Conservation (phyloP, 2,329 filamentous ascomycete genomes). For the Zymoseptoria pseudotritici region DNA sequence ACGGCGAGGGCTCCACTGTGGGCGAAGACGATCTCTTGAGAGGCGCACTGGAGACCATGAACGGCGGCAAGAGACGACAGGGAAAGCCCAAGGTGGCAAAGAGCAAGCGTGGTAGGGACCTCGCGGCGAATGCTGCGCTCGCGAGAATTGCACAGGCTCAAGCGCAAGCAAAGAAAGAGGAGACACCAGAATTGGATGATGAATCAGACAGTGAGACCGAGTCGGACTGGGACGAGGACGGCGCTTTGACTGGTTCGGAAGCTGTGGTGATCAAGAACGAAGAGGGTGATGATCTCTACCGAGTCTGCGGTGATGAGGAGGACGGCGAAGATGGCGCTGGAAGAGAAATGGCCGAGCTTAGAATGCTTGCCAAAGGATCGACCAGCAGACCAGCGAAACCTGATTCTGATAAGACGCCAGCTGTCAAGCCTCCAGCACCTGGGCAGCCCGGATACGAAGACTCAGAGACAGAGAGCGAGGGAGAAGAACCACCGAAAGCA, state of each 20-base stretch:
- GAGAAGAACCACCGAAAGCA: slow-evolving; percentile 4
- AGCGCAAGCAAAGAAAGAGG: slow-evolving; percentile 31
- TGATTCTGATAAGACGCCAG: neutral
- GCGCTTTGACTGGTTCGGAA: slow-evolving; percentile 46
- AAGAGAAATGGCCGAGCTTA: slow-evolving; percentile 62
- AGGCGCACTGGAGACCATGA: slow-evolving; percentile 53
- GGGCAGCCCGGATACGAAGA: slow-evolving; percentile 11
- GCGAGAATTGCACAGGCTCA: slow-evolving; percentile 57
- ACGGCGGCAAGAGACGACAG: slow-evolving; percentile 47
- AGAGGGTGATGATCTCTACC: slow-evolving; percentile 59
- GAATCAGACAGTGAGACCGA: slow-evolving; percentile 44
- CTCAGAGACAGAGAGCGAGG: slow-evolving; percentile 25
- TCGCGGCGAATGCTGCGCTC: slow-evolving; percentile 68
- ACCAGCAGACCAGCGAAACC: neutral
- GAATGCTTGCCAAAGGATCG: slow-evolving; percentile 33
- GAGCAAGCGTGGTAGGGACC: slow-evolving; percentile 65
- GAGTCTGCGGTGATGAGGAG: slow-evolving; percentile 65
- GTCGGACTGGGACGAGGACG: slow-evolving; percentile 26
- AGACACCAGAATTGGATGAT: slow-evolving; percentile 24
- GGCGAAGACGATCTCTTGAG: slow-evolving; percentile 63
- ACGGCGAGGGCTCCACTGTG: slow-evolving; percentile 63
- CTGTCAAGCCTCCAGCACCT: neutral
- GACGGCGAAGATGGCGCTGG: slow-evolving; percentile 46
- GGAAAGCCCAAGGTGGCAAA: slow-evolving; percentile 66
- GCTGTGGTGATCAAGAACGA: slow-evolving; percentile 53